A percentile compares a stretch with the other conserved stretches of the same genome.
Evolutionary conservation across 1,139 yeast species (phyloP).

Genomic region (Magnusiomyces magnusii): DNA sequence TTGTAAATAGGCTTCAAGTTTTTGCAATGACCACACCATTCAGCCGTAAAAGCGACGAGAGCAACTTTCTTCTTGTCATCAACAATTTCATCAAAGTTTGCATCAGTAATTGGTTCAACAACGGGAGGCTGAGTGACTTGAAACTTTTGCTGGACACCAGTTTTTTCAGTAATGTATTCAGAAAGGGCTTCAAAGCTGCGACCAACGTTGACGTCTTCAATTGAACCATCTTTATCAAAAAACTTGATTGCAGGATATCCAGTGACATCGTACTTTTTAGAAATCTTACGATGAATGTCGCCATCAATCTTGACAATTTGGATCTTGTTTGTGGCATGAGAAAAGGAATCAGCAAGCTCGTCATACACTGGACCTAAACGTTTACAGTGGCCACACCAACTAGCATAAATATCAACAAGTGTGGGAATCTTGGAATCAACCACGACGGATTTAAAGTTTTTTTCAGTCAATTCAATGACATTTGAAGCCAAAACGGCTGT

Average conservation of each 20-base stretch:
- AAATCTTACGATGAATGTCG: constrained; percentile 49
- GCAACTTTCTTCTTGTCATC: constrained; percentile 24
- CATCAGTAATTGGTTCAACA: constrained; percentile 36
- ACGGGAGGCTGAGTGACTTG: constrained; percentile 30
- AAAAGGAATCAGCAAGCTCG: constrained; percentile 48
- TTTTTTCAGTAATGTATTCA: constrained; percentile 40
- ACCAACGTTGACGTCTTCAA: constrained; percentile 32
- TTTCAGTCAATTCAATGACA: constrained; percentile 40
- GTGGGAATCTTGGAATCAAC: constrained; percentile 52
- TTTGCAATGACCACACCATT: constrained; percentile 77
- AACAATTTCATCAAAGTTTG: constrained; percentile 20
- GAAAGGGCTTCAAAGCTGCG: constrained; percentile 40
- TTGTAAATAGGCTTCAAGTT: constrained; percentile 58
- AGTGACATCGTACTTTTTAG: constrained; percentile 47
- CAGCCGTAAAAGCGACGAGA: constrained; percentile 50
- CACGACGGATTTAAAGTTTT: constrained; percentile 49
- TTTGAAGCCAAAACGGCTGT: constrained; percentile 18
- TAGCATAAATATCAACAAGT: constrained; percentile 67
- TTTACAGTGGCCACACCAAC: constrained; percentile 81
- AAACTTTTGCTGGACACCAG: constrained; percentile 34
- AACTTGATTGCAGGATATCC: constrained; percentile 62
- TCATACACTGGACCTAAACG: constrained; percentile 59
- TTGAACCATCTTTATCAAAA: constrained; percentile 38
- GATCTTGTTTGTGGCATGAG: constrained; percentile 40
- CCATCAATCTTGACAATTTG: constrained; percentile 53